Conservation (phyloP, 306 rosid genomes). For the Alnus glutinosa region DNA sequence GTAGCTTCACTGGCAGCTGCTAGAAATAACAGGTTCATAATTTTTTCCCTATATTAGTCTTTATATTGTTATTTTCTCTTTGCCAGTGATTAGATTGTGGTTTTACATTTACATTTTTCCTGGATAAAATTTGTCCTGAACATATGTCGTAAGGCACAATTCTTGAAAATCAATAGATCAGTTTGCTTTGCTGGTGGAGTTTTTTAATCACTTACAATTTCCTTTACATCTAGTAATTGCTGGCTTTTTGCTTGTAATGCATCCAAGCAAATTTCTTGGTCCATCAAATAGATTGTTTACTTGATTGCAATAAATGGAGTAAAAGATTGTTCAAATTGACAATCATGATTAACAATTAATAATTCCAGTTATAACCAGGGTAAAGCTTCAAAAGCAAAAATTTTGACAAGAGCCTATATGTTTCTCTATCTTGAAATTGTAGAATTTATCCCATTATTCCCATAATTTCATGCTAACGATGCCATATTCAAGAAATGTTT, state of each 20-base stretch:
- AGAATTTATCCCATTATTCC: background rate
- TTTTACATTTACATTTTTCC: background rate
- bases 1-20: constrained; percentile 37
- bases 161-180: background rate
- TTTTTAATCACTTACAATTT: background rate
- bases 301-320: background rate
- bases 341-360: background rate
- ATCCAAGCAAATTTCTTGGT: background rate
- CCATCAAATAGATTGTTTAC: background rate
- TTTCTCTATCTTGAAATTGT: background rate
- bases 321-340: background rate
- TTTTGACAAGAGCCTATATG: background rate
- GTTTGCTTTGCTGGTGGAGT: background rate
- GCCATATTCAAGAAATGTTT: background rate
- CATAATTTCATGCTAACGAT: background rate
- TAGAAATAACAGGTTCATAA: constrained; percentile 36
- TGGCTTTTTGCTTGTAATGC: background rate
- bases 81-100: background rate
- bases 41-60: background rate
- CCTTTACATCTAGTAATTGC: background rate
- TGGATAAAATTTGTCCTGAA: background rate
- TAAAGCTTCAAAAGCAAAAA: background rate
- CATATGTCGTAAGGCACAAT: background rate
- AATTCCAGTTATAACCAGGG: background rate
- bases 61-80: background rate